These are phyloP conservation scores for Stachybotrys chlorohalonatus DNA, from an alignment of 2,329 filamentous ascomycete species.

Conservation along the genomic window DNA sequence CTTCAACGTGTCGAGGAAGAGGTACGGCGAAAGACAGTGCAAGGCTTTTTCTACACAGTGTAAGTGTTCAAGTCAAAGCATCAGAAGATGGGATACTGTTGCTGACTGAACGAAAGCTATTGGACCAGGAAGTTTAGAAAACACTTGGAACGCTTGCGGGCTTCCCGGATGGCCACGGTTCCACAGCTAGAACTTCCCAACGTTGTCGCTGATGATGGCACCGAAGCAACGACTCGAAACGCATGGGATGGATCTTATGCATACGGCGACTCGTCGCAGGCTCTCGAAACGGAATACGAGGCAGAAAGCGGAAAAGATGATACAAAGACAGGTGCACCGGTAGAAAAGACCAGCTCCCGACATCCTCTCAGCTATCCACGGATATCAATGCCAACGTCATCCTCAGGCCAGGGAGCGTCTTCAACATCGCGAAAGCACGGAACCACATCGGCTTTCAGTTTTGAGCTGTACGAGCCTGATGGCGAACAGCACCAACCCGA, in stretches of 20 bases:
- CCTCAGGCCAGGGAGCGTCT: conserved; percentile 2
- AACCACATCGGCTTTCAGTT: conserved; percentile 49
- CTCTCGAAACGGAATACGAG: background rate
- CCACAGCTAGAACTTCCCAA: conserved; percentile 80
- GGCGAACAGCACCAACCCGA: conserved; percentile 15
- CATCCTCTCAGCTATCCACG: conserved; percentile 49
- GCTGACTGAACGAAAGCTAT: conserved; percentile 39
- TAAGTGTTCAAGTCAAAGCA: conserved; percentile 27
- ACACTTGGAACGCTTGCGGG: conserved; percentile 61
- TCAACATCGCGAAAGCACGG: conserved; percentile 19
- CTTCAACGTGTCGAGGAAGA: conserved; percentile 93
- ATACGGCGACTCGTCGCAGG: background rate
- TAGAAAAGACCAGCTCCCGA: conserved; percentile 7
- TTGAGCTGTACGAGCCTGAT: conserved; percentile 42
- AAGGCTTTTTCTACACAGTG: conserved; percentile 92
- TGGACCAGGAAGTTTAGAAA: conserved; percentile 78
- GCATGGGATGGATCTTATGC: background rate
- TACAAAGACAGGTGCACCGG: background rate
- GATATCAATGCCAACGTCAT: conserved; percentile 29
- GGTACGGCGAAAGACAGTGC: conserved; percentile 78
- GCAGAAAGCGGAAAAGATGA: background rate
- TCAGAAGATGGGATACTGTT: background rate
- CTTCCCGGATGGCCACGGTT: conserved; percentile 66
- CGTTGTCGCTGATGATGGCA: conserved; percentile 62
- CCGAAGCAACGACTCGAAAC: background rate